Evolutionary conservation across 208 protist species (phyloP).

Genomic region (Trypanosomatidae sp.): DNA sequence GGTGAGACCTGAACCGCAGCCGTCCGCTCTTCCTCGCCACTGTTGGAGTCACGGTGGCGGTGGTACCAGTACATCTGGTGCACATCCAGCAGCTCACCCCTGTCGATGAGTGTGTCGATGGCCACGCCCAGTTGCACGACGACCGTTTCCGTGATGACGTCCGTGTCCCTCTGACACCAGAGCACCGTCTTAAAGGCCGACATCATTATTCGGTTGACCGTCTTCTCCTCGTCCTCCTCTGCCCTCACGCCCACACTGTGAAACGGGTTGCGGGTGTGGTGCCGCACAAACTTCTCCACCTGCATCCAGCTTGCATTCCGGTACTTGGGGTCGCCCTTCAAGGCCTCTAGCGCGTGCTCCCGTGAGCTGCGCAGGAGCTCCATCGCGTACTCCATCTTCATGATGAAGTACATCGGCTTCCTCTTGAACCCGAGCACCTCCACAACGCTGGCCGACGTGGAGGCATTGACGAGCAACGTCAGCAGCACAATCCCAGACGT

Average conservation of each 20-base stretch:
- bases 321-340: slow-evolving; percentile 71
- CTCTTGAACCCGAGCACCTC: slow-evolving; percentile 51
- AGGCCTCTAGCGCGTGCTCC: slow-evolving; percentile 43
- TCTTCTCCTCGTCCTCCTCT: slow-evolving; percentile 46
- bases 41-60: not conserved
- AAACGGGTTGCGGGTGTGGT: slow-evolving; percentile 53
- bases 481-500: slow-evolving; percentile 78
- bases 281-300: slow-evolving; percentile 53
- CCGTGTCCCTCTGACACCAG: slow-evolving; percentile 73
- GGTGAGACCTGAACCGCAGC: not conserved
- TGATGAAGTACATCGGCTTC: slow-evolving; percentile 57
- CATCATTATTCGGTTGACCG: slow-evolving; percentile 75
- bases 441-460: slow-evolving; percentile 58
- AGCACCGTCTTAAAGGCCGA: slow-evolving; percentile 64
- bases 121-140: slow-evolving; percentile 36
- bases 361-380: slow-evolving; percentile 36
- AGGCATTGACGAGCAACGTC: slow-evolving; percentile 73
- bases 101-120: slow-evolving; percentile 34
- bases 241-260: slow-evolving; percentile 25
- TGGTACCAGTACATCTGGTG: slow-evolving; percentile 46
- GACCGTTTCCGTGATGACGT: slow-evolving; percentile 71
- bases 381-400: slow-evolving; percentile 67
- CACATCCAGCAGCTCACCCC: slow-evolving; percentile 48
- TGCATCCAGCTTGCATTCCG: slow-evolving; percentile 70
- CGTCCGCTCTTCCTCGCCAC: slow-evolving; percentile 4